These are phyloP conservation scores for Rosa hybrid DNA, from an alignment of 331 rosid genomes.

Conservation along the genomic window DNA sequence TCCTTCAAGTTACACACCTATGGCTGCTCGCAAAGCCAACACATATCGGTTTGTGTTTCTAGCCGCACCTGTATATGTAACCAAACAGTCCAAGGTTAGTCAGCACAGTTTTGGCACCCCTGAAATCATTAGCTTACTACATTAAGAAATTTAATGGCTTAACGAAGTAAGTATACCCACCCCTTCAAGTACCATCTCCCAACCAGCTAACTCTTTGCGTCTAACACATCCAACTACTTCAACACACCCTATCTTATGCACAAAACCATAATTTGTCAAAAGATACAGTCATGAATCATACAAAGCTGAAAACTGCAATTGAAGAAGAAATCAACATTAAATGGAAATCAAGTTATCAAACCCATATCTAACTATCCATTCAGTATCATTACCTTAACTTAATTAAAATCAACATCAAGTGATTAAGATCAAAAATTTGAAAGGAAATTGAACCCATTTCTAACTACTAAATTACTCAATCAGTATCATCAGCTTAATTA, in stretches of 20 bases:
- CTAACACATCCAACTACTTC: slow-evolving; percentile 84
- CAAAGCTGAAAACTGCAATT: no score
- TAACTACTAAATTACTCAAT: no score
- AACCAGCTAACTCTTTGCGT: slow-evolving; percentile 65
- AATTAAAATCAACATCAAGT: no score
- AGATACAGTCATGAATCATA: no score
- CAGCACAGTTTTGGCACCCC: slow-evolving; percentile 10
- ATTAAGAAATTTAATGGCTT: neutral
- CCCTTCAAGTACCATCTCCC: slow-evolving; percentile 92
- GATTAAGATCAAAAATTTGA: no score
- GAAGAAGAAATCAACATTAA: no score
- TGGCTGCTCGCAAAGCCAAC: slow-evolving; percentile 94
- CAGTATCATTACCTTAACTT: no score
- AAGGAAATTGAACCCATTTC: no score
- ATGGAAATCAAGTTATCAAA: no score
- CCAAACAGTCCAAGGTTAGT: slow-evolving; percentile 3
- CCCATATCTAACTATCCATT: no score
- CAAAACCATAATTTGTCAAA: slow-evolving; percentile 14
- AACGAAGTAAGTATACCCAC: slow-evolving; percentile 25
- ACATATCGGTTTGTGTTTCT: slow-evolving; percentile 79
- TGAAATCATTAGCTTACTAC: neutral
- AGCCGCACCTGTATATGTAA: slow-evolving; percentile 64
- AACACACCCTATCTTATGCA: slow-evolving; percentile 57
- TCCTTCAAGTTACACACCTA: slow-evolving; percentile 42
- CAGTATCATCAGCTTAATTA: no score